Base-by-base conservation (phyloP, 768 basidiomycete genomes). In the Fomitopsis serialis region DNA sequence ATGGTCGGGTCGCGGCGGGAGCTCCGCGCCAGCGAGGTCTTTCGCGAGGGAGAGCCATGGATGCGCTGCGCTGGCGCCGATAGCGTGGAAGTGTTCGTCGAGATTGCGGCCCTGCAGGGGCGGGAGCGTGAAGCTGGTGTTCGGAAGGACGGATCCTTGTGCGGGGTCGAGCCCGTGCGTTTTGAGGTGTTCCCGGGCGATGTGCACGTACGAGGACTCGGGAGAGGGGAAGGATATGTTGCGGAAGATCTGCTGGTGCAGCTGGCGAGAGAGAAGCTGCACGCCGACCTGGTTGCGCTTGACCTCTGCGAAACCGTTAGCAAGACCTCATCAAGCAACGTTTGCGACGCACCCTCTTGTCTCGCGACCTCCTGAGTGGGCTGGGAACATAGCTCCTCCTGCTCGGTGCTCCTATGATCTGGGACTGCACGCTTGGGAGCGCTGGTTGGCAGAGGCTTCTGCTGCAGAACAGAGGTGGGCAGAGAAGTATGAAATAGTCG, bases 281-380 rank as follows among this genome's bases (percentile, higher is more conserved):
- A 98, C 94, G n/a, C 95, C 95, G 40, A 93, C 76, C 55, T 87
- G 82, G 64, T 97, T 98, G 50, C 92, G 79, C 66, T 84, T 82
- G 55, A 77, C 84, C 84, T 32, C 55, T 45, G 53, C 17, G 8
- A 25, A 35, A 29, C 27, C 32, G 35, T 36, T 10, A 36, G 8
- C 21, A n/a, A 12, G 23, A 35, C 35, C 24, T 21, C 29, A 32
- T 8, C 25, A 6, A 45, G 9, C 25, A 45, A 27, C 10, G 27
- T 13, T 25, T 48, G 29, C 15, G 32, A 35, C 46, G 13, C 29
- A 48, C 46, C 17, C 8, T 48, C 32, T 40, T 40, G 37, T 40
- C 15, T 15, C 6, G 44, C 4, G 17, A 23, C 24, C 9, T 23
- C 24, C 44, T 22, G 12, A 13, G 44, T 45, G 3, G 24, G 5